Conservation (phyloP, 257 asterid genomes). For the Solanum medicagineum region DNA sequence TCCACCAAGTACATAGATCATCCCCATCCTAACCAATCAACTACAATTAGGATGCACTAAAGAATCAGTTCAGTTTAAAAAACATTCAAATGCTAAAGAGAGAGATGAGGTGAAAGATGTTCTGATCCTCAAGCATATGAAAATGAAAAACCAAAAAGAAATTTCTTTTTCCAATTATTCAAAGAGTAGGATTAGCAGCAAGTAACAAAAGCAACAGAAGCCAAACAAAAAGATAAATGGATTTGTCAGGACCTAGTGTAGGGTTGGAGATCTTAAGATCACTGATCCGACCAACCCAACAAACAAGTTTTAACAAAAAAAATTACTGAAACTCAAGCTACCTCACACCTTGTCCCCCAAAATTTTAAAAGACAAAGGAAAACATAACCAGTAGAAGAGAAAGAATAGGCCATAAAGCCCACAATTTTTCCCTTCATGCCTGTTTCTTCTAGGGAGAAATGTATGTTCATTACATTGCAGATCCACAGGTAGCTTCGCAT, state of each 20-base stretch:
- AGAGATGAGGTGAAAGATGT: background rate
- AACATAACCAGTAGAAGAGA: background rate
- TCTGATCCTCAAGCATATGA: background rate
- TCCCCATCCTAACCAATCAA: conserved; percentile 51
- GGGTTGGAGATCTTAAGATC: background rate
- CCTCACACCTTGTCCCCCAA: background rate
- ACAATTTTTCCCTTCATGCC: background rate
- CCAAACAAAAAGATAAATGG: background rate
- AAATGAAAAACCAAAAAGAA: background rate
- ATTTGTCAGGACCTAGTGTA: background rate
- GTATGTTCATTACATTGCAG: background rate
- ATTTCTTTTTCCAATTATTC: background rate
- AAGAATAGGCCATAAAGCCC: background rate
- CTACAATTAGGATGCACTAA: conserved; percentile 1
- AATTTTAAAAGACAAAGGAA: background rate
- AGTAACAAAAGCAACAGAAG: background rate
- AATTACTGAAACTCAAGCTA: background rate
- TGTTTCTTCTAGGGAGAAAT: background rate
- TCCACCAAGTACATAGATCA: conserved; percentile 65
- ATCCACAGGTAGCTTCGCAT: background rate
- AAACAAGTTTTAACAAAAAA: background rate
- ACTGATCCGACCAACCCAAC: background rate
- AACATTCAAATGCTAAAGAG: background rate
- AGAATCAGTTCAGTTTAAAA: background rate
- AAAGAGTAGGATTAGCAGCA: background rate